Evolutionary conservation across 352 stramenopile genomes (phyloP).

Genomic region (Phytophthora ramorum): DNA sequence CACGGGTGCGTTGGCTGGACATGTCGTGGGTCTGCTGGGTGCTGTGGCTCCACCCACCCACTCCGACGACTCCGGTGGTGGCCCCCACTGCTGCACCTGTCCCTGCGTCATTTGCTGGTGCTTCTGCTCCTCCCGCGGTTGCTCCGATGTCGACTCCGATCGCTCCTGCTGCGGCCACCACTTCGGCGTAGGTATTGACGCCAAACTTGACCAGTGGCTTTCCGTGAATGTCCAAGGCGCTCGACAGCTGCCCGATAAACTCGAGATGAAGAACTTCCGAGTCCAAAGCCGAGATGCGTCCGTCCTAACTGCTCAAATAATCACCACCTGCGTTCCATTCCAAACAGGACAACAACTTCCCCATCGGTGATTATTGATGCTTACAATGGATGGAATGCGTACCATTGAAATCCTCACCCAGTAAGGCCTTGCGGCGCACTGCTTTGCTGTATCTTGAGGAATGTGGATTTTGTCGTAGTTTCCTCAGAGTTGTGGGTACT

Average conservation of each 20-base stretch:
- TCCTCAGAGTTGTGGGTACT: slow-evolving; percentile 1
- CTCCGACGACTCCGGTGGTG: slow-evolving; percentile 1
- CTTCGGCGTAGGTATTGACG: slow-evolving; percentile 3
- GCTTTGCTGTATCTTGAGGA: too few relatives aligned
- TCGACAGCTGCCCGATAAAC: not conserved
- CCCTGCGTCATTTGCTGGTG: not conserved
- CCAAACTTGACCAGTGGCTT: not conserved
- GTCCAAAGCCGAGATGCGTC: slow-evolving; percentile 1
- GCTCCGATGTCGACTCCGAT: not conserved
- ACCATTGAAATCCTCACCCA: too few relatives aligned
- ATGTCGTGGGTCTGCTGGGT: slow-evolving; percentile 11
- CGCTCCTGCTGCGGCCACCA: slow-evolving; percentile 4
- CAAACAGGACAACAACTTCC: not conserved
- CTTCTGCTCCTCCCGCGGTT: not conserved
- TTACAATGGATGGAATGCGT: too few relatives aligned
- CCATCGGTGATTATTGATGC: too few relatives aligned
- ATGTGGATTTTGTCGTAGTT: too few relatives aligned
- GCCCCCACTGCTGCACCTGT: not conserved
- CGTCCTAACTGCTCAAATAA: not conserved
- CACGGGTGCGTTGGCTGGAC: slow-evolving; percentile 6
- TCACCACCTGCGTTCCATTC: not conserved
- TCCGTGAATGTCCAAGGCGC: not conserved
- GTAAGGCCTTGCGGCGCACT: too few relatives aligned
- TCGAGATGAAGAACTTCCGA: not conserved
- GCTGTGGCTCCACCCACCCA: slow-evolving; percentile 9